Conservation (phyloP, 106 monocot species). For the Phalaenopsis equestris region DNA sequence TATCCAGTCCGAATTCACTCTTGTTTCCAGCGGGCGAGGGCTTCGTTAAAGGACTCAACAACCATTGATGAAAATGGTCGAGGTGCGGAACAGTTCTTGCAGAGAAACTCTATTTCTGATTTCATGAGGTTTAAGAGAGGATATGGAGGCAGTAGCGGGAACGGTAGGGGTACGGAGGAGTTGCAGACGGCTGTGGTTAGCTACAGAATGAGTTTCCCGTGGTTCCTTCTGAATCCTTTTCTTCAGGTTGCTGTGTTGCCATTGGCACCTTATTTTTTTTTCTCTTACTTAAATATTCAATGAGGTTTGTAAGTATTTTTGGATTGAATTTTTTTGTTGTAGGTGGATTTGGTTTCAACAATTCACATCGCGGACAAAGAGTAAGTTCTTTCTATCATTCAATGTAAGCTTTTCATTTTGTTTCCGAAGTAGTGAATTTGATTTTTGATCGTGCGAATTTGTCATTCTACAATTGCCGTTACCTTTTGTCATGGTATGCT, state of each 20-base stretch:
- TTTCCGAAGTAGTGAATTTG: background rate
- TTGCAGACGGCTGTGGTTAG: slow-evolving; percentile 83
- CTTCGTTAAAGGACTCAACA: background rate
- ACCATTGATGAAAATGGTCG: slow-evolving; percentile 8
- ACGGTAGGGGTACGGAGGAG: slow-evolving; percentile 25
- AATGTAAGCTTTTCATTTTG: background rate
- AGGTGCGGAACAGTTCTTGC: slow-evolving; percentile 31
- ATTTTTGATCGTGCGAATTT: too few species aligned
- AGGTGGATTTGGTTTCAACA: slow-evolving; percentile 93
- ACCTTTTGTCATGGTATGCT: too few species aligned
- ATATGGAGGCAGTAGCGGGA: slow-evolving; percentile 9
- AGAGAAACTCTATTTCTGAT: slow-evolving; percentile 56
- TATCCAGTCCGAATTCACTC: background rate
- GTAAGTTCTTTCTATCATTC: slow-evolving; percentile 25
- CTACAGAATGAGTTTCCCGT: slow-evolving; percentile 67
- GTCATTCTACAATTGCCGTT: too few species aligned
- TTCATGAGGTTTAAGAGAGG: slow-evolving; percentile 59
- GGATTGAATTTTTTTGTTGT: slow-evolving; percentile 8
- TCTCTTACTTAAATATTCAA: background rate
- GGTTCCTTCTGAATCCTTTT: slow-evolving; percentile 63
- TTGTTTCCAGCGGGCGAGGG: background rate
- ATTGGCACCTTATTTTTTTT: background rate
- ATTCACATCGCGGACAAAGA: slow-evolving; percentile 84
- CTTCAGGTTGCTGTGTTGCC: slow-evolving; percentile 40
- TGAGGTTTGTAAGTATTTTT: background rate